Evolutionary conservation across 257 asterid genomes (phyloP), one percentile per base, ranked within the genome.

Genomic region (Nicotiana tabacum): DNA sequence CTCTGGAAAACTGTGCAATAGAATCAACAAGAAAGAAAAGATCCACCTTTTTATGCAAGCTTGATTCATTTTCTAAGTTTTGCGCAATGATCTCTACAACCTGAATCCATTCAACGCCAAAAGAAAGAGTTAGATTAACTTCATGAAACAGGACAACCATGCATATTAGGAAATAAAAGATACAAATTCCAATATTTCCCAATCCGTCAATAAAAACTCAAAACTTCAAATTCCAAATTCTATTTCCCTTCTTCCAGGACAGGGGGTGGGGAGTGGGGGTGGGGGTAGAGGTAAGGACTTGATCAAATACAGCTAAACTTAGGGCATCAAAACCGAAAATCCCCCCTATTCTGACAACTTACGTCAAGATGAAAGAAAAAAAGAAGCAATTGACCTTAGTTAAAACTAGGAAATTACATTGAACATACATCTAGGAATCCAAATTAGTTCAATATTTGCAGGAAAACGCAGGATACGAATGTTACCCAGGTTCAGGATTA

Each of bases 1-100:
- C 90, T 72, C 90, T 87, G n/a, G 98, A 93, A 81, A 89, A 91
- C 85, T 93, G 97, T 21, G 95, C 89, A 86, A 93, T 92, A 60
- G 98, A 93, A 87, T 93, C 98, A 58, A 93, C 96, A 64, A 93
- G 97, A 86, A 93, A 93, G 86, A 93, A 93, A 85, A 93, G 89
- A 90, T 93, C 97, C 83, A 93, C 98, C 80, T 89, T 92, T 90
- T 86, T 91, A 86, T 83, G 93, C 83, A 90, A 87, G 86, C 87
- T 91, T 61, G 96, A 85, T 89, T 91, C 94, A 4, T 77, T 82
- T 85, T 92, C 98, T 89, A 93, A 87, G 83, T 84, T 86, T 56
- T 18, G 88, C 9, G 93, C 89, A 70, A 95, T 90, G 82, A 92
- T 83, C 84, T 95, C 98, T 85, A 95, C 92, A 86, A 95, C 96